Base-by-base conservation (phyloP, 2,329 filamentous ascomycete genomes). In the Hypoxylon sp. region DNA sequence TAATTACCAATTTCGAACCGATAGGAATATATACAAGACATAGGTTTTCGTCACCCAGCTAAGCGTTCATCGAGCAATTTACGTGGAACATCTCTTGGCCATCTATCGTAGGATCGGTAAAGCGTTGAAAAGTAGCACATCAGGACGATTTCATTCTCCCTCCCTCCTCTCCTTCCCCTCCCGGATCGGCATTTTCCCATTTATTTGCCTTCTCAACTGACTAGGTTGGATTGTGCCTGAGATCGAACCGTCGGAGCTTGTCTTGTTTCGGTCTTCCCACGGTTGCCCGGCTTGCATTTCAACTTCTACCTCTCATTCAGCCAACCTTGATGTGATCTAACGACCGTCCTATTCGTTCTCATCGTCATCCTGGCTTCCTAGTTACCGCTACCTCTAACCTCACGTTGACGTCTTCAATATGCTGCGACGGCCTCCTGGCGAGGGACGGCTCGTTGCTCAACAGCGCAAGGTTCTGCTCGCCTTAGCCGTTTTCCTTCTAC, bases 381-480 rank as follows among this genome's bases (percentile, higher is more conserved):
- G 25, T 5, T 36, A 41, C 13, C 38, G 41, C 50, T 60, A 55
- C 17, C 62, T n/a, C 53, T 52, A 19, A 55, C 60, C 59, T 48
- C 64, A 41, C 69, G 68, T 73, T 77, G 74, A 65, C 60, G 73
- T 67, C 68, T 71, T 67, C 82, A 84, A 75, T 70, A 88, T 87
- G 85, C 79, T 84, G 82, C 86, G 84, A 84, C 85, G 84, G 84
- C 85, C 85, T 82, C 82, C 84, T 80, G 82, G 82, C 80, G 82
- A 84, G 79, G 81, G 81, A 79, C 80, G 83, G 83, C 79, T 80
- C 82, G 76, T 77, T 75, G 76, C 75, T 72, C 77, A 77, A 61
- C 76, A 78, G 78, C 75, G 78, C 72, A 76, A 72, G 68, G 73
- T 79, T 59, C 70, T 82, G 78, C 75, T 84, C 76, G 82, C 84